Base-by-base conservation (phyloP, 768 basidiomycete genomes). In the Podaxis sp. region DNA sequence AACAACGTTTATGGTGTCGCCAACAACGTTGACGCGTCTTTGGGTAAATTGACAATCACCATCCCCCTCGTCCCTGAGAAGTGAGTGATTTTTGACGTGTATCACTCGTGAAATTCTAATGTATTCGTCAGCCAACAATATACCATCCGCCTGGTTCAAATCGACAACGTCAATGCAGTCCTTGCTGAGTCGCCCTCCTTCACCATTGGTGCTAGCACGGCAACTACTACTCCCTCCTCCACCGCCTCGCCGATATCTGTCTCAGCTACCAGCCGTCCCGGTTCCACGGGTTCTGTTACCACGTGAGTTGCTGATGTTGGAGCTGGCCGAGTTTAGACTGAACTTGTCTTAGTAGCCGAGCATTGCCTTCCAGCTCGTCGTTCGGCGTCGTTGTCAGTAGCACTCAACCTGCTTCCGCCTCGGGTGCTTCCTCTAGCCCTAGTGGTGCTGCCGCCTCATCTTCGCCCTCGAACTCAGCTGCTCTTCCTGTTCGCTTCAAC, bases 1-100 rank as follows among this genome's bases (percentile, higher is more conserved):
- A 74, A 87, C 73, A 71, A 82, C 58, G 57, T 75, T 0, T 82
- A 78, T 51, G 86, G 81, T 50, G 76, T 89, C 57, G 80, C 77
- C 11, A 86, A 80, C 76, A 84, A 82, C 61, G 74, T 89, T 1
- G 59, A 73, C 21, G 74, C 82, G 0, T 42, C 72, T 1, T 11
- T 55, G 4, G 74, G 74, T 0, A 38, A 64, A 1, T 1, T 81
- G 2, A 75, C 74, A 0, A 13, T 88, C n/a, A 40, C 54, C 0
- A 61, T 88, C 3, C 85, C 85, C 16, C 53, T 74, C 18, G 76
- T 88, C 27, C 79, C 80, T 7, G 62, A 58, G 9, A 73, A 72
- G 87, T 88, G 64, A 44, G 82, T 70, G n/a, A 4, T 16, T 50
- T 50, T 32, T 32, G 32, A 32, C 32, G 35, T 11, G 0, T 47